Conservation (phyloP, 495 filamentous ascomycete species). For the Cudoniella acicularis region DNA sequence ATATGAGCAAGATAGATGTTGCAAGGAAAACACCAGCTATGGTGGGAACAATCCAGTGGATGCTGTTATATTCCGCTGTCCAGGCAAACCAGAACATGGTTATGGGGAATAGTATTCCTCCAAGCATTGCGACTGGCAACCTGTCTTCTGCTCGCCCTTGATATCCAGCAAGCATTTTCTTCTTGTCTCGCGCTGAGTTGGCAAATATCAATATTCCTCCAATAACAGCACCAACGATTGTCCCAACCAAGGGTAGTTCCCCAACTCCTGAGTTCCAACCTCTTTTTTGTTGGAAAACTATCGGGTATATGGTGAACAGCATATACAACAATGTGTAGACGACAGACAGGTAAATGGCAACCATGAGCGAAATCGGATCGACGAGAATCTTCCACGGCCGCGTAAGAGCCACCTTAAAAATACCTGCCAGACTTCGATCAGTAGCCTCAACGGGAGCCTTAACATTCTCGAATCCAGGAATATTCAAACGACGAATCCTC, state of each 20-base stretch:
- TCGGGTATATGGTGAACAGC: constrained; percentile 52
- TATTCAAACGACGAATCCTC: constrained; percentile 59
- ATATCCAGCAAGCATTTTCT: constrained; percentile 26
- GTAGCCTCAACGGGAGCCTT: constrained; percentile 34
- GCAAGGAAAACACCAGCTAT: constrained; percentile 18
- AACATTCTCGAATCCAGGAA: constrained; percentile 54
- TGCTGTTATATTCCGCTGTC: constrained; percentile 12
- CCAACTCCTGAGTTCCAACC: constrained; percentile 49
- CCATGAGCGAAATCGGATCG: constrained; percentile 43
- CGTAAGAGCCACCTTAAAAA: constrained; percentile 48
- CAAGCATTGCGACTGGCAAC: constrained; percentile 51
- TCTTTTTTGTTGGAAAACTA: constrained; percentile 50
- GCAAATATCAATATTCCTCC: constrained; percentile 38
- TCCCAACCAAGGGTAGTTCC: constrained; percentile 49
- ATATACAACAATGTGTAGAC: constrained; percentile 58
- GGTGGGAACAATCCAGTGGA: constrained; percentile 23
- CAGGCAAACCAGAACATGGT: constrained; percentile 17
- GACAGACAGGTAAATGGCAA: constrained; percentile 47
- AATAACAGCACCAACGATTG: constrained; percentile 42
- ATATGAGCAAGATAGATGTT: constrained; percentile 45
- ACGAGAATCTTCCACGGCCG: constrained; percentile 35
- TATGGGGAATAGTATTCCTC: constrained; percentile 49
- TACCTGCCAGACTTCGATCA: constrained; percentile 38
- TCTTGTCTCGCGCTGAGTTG: constrained; percentile 39
- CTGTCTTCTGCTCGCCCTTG: constrained; percentile 42